A percentile compares a stretch with the other conserved stretches of the same genome.
These are phyloP conservation scores for Vigna mungo DNA, from an alignment of 306 rosid species.

Conservation along the genomic window DNA sequence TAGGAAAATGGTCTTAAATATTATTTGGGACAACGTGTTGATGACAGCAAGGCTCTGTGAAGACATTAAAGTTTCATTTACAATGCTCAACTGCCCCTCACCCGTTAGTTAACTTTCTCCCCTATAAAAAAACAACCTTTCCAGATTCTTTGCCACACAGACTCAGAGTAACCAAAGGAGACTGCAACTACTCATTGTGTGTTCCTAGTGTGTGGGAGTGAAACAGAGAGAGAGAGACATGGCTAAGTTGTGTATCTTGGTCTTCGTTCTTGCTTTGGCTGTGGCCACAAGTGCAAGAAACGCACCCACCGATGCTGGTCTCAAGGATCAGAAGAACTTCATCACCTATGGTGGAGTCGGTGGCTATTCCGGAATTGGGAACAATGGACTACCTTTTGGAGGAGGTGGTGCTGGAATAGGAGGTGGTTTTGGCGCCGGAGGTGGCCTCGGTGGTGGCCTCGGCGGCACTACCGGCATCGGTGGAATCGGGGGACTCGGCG, in stretches of 20 bases:
- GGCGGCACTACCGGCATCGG: constrained; percentile 52
- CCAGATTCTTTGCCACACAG: neutral
- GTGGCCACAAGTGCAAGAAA: constrained; percentile 60
- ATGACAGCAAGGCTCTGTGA: constrained; percentile 20
- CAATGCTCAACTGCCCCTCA: constrained; percentile 24
- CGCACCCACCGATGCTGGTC: constrained; percentile 55
- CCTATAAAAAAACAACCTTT: constrained; percentile 1
- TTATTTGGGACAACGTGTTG: neutral
- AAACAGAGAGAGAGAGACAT: constrained; percentile 37
- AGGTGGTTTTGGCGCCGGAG: constrained; percentile 44
- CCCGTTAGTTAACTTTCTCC: neutral
- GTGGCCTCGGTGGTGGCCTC: constrained; percentile 45
- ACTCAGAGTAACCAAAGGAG: constrained; percentile 1
- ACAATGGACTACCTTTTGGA: constrained; percentile 75
- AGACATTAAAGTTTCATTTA: constrained; percentile 29
- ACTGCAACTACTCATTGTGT: neutral
- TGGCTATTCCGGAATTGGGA: constrained; percentile 75
- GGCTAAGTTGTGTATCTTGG: constrained; percentile 53
- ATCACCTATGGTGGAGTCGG: constrained; percentile 67
- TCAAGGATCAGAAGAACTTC: constrained; percentile 87
- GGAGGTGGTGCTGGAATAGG: constrained; percentile 70
- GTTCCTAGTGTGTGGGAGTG: neutral
- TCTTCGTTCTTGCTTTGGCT: constrained; percentile 61
- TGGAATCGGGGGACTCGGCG: constrained; percentile 47
- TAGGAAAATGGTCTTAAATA: neutral